These are phyloP conservation scores for Phytophthora litchii DNA, from an alignment of 352 stramenopile genomes.

Conservation along the genomic window DNA sequence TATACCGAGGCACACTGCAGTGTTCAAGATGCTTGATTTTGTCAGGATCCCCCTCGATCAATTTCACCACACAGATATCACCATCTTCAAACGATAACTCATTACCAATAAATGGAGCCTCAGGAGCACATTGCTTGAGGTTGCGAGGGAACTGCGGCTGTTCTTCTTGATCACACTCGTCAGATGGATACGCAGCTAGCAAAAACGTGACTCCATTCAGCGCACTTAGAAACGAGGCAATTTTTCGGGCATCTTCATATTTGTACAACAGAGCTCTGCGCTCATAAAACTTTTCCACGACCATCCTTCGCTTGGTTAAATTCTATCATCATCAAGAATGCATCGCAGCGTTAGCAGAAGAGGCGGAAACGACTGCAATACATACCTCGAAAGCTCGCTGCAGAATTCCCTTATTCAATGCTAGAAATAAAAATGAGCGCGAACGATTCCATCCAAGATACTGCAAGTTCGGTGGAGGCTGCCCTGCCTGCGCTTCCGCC, in stretches of 20 bases:
- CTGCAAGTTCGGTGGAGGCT: slow-evolving; percentile 40
- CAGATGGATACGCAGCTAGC: slow-evolving; percentile 38
- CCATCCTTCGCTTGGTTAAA: slow-evolving; percentile 60
- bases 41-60: slow-evolving; percentile 42
- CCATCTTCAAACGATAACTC: slow-evolving; percentile 28
- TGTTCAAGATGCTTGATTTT: slow-evolving; percentile 54
- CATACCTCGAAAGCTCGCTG: slow-evolving; percentile 73
- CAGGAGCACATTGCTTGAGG: slow-evolving; percentile 56
- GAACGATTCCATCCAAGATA: slow-evolving; percentile 73
- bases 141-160: slow-evolving; percentile 45
- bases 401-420: slow-evolving; percentile 80
- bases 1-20: slow-evolving; percentile 59
- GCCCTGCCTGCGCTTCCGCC: slow-evolving; percentile 46
- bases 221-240: slow-evolving; percentile 67
- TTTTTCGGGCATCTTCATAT: slow-evolving; percentile 60
- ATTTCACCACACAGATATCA: slow-evolving; percentile 38
- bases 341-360: background rate
- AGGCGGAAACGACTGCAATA: background rate
- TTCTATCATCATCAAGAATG: slow-evolving; percentile 44
- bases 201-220: slow-evolving; percentile 77
- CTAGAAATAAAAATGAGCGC: slow-evolving; percentile 63
- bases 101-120: slow-evolving; percentile 42
- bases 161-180: slow-evolving; percentile 20
- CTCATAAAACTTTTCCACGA: slow-evolving; percentile 75
- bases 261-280: slow-evolving; percentile 61